Percentiles rank a stretch among this genome's conserved stretches.
These are phyloP conservation scores for Solanum infundibuliforme DNA, from an alignment of 257 asterid genomes.

Conservation along the genomic window DNA sequence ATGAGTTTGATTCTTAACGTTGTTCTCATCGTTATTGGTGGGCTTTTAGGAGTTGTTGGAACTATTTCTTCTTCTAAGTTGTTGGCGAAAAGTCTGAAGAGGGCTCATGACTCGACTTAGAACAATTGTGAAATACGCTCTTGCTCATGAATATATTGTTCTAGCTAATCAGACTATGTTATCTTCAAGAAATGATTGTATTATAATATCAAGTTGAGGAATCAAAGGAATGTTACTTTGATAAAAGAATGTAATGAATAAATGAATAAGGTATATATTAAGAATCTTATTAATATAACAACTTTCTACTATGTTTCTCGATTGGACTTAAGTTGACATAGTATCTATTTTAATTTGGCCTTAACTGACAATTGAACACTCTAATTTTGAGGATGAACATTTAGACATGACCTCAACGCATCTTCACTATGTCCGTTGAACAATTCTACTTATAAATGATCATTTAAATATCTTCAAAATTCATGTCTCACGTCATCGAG, in stretches of 20 bases:
- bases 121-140: not conserved
- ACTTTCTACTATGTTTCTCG: not conserved
- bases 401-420: not conserved
- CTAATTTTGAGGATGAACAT: too few relatives aligned
- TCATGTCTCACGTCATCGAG: not conserved
- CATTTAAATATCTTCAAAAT: too few relatives aligned
- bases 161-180: not conserved
- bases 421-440: too few relatives aligned
- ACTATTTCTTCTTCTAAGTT: constrained; percentile 53
- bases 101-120: constrained; percentile 15
- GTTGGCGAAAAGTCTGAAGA: constrained; percentile 26
- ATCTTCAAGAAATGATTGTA: not conserved
- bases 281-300: not conserved
- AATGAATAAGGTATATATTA: not conserved
- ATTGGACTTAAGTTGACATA: not conserved
- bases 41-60: constrained; percentile 43
- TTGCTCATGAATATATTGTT: not conserved
- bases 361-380: not conserved
- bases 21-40: constrained; percentile 26
- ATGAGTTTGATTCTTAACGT: constrained; percentile 27
- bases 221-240: not conserved
- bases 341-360: rapidly evolving
- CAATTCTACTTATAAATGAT: not conserved
- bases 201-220: not conserved
- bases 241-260: not conserved